Percentiles rank a stretch among this genome's conserved stretches.
Evolutionary conservation across 2,329 filamentous ascomycete genomes (phyloP).

Genomic region (Aspergillus pseudoglaucus): DNA sequence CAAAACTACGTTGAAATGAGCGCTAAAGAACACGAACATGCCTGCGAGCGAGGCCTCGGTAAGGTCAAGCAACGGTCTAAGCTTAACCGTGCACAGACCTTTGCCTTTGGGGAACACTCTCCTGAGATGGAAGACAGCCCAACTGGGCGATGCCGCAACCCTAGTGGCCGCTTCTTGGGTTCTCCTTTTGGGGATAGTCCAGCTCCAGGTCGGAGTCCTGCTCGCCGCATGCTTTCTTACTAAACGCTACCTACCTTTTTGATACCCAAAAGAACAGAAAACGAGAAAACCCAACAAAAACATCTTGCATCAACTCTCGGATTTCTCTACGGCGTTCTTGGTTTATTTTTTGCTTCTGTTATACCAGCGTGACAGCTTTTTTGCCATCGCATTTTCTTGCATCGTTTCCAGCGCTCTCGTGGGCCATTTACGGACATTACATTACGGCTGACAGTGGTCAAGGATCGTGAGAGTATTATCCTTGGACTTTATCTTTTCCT

Average conservation of each 20-base stretch:
- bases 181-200: conserved; percentile 32
- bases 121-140: conserved; percentile 57
- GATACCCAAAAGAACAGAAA: conserved; percentile 1
- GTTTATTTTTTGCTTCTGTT: conserved; percentile 12
- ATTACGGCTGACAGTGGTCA: conserved; percentile 1
- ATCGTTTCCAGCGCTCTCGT: conserved; percentile 12
- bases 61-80: conserved; percentile 85
- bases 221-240: conserved; percentile 41
- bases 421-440: not conserved
- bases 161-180: conserved; percentile 23
- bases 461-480: not conserved
- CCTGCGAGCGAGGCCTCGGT: conserved; percentile 90
- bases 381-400: conserved; percentile 7
- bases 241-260: conserved; percentile 18
- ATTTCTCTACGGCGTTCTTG: conserved; percentile 18
- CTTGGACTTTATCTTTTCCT: not conserved
- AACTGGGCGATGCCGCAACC: conserved; percentile 43
- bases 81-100: conserved; percentile 81
- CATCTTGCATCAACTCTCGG: not conserved
- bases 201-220: conserved; percentile 29
- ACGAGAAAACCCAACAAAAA: not conserved
- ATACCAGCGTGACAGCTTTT: conserved; percentile 7
- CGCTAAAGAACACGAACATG: conserved; percentile 80
- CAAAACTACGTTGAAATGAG: conserved; percentile 98
- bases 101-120: conserved; percentile 77